Evolutionary conservation across 2,329 filamentous ascomycete species (phyloP).

Genomic region (Trichoderma polysporum): DNA sequence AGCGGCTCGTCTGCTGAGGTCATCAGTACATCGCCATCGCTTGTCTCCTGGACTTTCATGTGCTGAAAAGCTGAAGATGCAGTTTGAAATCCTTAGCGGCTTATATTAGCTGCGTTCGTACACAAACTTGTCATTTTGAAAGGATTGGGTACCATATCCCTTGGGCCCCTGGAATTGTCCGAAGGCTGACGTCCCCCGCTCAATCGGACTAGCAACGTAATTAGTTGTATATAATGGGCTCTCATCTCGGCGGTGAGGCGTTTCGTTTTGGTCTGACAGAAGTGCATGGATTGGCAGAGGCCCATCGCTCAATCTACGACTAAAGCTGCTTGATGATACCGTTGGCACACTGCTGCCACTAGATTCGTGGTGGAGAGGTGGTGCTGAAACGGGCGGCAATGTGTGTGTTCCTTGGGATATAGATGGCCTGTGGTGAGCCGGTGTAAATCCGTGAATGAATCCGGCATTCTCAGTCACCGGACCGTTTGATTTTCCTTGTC

Average conservation of each 20-base stretch:
- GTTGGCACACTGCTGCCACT: constrained; percentile 44
- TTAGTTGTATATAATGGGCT: constrained; percentile 24
- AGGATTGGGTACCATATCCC: constrained; percentile 38
- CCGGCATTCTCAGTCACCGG: neutral
- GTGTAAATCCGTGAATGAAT: constrained; percentile 28
- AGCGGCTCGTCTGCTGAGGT: constrained; percentile 28
- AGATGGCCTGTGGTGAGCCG: constrained; percentile 33
- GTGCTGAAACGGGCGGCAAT: constrained; percentile 32
- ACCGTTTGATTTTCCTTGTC: constrained; percentile 21
- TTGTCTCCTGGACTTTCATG: constrained; percentile 32
- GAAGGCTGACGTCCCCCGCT: constrained; percentile 26
- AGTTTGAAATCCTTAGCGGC: constrained; percentile 36
- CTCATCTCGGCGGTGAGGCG: constrained; percentile 13
- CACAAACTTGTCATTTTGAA: constrained; percentile 21
- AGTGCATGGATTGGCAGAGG: constrained; percentile 56
- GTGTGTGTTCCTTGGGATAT: constrained; percentile 31
- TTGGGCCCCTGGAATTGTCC: constrained; percentile 29
- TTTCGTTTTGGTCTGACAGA: constrained; percentile 42
- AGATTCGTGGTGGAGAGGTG: constrained; percentile 47
- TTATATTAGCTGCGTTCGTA: constrained; percentile 31
- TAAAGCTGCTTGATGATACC: constrained; percentile 37
- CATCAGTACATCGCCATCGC: constrained; percentile 36
- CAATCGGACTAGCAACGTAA: constrained; percentile 30
- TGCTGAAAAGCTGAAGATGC: constrained; percentile 35
- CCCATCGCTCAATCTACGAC: constrained; percentile 49